phyloP scores from a whole-genome alignment of 495 filamentous ascomycete genomes.

The Filosporella fistucella region DNA sequence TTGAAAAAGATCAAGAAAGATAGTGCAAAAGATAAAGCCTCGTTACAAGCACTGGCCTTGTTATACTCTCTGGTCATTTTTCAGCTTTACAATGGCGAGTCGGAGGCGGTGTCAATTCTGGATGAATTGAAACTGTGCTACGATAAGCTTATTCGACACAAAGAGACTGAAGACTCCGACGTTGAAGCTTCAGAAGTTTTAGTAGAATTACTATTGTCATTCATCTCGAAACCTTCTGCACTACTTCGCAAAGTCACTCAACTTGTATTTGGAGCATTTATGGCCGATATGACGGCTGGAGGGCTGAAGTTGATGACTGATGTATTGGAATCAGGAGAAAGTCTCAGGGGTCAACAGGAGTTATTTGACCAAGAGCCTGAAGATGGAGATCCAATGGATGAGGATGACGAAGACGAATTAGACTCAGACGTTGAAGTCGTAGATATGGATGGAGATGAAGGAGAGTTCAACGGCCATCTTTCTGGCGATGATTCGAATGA shows the following conservation, averaged over 20 bases:
- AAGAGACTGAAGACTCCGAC: constrained; percentile 43
- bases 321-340: constrained; percentile 76
- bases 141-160: constrained; percentile 50
- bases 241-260: constrained; percentile 82
- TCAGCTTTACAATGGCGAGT: constrained; percentile 83
- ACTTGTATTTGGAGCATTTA: constrained; percentile 81
- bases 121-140: constrained; percentile 71
- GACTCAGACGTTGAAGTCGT: constrained; percentile 43
- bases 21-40: constrained; percentile 32
- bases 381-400: constrained; percentile 42
- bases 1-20: constrained; percentile 52
- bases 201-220: constrained; percentile 81
- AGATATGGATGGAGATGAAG: constrained; percentile 30
- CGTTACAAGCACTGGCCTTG: constrained; percentile 62
- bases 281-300: constrained; percentile 60
- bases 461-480: constrained; percentile 16
- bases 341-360: constrained; percentile 72
- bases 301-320: constrained; percentile 71
- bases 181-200: constrained; percentile 66
- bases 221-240: constrained; percentile 80
- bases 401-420: constrained; percentile 38
- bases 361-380: constrained; percentile 78
- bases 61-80: constrained; percentile 82
- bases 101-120: constrained; percentile 73
- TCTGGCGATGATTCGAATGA: constrained; percentile 21